Evolutionary conservation across 768 basidiomycete species (phyloP).

Genomic region (Trametes sanguinea): DNA sequence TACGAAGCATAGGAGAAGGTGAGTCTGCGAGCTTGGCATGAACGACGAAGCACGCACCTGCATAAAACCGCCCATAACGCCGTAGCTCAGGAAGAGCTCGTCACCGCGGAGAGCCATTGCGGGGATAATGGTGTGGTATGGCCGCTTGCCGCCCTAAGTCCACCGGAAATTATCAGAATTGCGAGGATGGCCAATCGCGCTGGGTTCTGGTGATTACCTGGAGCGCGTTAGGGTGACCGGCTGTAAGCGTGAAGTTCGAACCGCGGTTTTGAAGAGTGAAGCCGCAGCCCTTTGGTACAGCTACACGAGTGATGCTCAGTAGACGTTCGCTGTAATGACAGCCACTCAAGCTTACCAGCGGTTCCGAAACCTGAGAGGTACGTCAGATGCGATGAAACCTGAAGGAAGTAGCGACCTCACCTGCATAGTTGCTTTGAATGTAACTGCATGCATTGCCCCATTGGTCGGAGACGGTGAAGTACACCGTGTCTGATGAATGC

Average conservation of each 20-base stretch:
- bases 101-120: conserved; percentile 76
- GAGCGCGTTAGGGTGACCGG: conserved; percentile 84
- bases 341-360: conserved; percentile 49
- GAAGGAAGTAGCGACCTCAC: conserved; percentile 37
- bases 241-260: conserved; percentile 73
- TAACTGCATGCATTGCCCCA: conserved; percentile 91
- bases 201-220: conserved; percentile 44
- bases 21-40: conserved; percentile 33
- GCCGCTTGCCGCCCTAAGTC: conserved; percentile 74
- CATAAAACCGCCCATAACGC: conserved; percentile 93
- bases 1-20: conserved; percentile 72
- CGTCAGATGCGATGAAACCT: no score
- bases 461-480: conserved; percentile 85
- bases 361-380: conserved; percentile 77
- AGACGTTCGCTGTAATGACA: background rate
- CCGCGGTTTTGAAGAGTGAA: conserved; percentile 98
- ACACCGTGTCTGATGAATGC: conserved; percentile 90
- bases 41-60: conserved; percentile 45
- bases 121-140: conserved; percentile 94
- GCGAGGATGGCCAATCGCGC: conserved; percentile 1
- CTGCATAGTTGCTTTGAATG: conserved; percentile 88
- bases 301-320: conserved; percentile 36
- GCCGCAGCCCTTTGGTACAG: conserved; percentile 91
- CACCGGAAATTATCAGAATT: background rate
- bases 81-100: conserved; percentile 86